These are phyloP conservation scores for Barbatosphaeria neglecta DNA, from an alignment of 495 filamentous ascomycete genomes.

Conservation along the genomic window DNA sequence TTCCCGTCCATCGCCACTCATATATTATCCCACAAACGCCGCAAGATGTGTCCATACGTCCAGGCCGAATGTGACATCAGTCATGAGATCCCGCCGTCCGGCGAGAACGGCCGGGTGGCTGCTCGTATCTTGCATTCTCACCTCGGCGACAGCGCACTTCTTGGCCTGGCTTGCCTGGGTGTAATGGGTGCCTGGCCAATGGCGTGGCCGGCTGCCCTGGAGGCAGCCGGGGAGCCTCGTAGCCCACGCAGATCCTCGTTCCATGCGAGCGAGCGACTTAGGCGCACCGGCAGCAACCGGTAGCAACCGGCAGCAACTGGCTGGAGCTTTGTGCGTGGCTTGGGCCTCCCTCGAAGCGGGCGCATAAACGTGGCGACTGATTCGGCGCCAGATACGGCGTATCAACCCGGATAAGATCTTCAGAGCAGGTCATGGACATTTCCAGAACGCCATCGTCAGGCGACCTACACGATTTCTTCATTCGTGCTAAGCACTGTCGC, in stretches of 20 bases:
- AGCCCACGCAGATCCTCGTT: neutral
- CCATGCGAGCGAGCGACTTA: neutral
- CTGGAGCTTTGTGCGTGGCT: neutral
- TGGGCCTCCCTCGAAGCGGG: neutral
- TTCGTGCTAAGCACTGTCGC: too few species aligned
- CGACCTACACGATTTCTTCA: too few species aligned
- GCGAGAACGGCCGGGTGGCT: neutral
- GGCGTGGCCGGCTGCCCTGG: neutral
- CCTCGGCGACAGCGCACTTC: neutral
- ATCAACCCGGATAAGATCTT: neutral
- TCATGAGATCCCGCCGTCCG: neutral
- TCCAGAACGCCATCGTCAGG: neutral
- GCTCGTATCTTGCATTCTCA: neutral
- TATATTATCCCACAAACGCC: neutral
- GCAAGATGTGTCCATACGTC: neutral
- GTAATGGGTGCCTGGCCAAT: neutral
- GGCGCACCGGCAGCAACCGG: neutral
- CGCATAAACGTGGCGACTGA: neutral
- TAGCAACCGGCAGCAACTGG: too few species aligned
- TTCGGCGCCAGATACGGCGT: neutral
- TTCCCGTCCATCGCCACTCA: neutral
- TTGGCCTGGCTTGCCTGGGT: neutral
- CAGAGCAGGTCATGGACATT: neutral
- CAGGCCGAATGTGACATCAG: neutral
- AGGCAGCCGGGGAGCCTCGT: neutral